These are phyloP conservation scores for Aureobasidium sp. DNA, from an alignment of 2,329 filamentous ascomycete genomes.

Conservation along the genomic window DNA sequence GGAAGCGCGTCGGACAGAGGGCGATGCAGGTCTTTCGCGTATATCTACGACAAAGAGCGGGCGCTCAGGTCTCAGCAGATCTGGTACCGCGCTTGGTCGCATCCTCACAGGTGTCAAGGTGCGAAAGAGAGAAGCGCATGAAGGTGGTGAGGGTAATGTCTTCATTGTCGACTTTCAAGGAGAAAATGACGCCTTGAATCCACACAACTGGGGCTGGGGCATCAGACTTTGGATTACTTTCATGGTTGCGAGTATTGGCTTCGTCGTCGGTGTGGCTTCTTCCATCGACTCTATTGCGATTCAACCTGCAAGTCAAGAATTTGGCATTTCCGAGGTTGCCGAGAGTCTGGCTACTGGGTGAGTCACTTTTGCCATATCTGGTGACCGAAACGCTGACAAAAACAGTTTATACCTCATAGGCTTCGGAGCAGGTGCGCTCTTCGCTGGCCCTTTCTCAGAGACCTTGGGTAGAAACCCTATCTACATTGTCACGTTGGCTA, in stretches of 20 bases:
- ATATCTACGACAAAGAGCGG: slow-evolving; percentile 26
- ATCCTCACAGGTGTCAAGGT: slow-evolving; percentile 33
- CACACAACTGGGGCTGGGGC: slow-evolving; percentile 31
- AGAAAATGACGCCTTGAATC: slow-evolving; percentile 30
- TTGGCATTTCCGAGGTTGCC: slow-evolving; percentile 45
- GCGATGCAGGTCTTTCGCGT: slow-evolving; percentile 23
- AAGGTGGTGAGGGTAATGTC: slow-evolving; percentile 32
- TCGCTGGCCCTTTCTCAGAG: slow-evolving; percentile 45
- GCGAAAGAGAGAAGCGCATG: slow-evolving; percentile 29
- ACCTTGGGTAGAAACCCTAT: slow-evolving; percentile 39
- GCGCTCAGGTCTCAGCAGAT: not conserved
- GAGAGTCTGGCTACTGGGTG: slow-evolving; percentile 44
- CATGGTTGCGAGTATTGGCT: slow-evolving; percentile 38
- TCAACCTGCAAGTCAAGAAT: slow-evolving; percentile 38
- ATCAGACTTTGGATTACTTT: slow-evolving; percentile 29
- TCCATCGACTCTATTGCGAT: slow-evolving; percentile 48
- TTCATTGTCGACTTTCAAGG: slow-evolving; percentile 35
- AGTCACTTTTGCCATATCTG: not conserved
- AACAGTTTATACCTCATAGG: slow-evolving; percentile 28
- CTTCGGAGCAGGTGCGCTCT: slow-evolving; percentile 43
- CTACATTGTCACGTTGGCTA: slow-evolving; percentile 40
- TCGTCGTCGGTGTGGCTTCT: slow-evolving; percentile 46
- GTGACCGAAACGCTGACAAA: not conserved
- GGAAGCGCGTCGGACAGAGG: slow-evolving; percentile 20
- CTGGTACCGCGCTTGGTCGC: slow-evolving; percentile 28